Conservation (phyloP, 1,284 basidiomycete species). For the Cutaneotrichosporon sp. region DNA sequence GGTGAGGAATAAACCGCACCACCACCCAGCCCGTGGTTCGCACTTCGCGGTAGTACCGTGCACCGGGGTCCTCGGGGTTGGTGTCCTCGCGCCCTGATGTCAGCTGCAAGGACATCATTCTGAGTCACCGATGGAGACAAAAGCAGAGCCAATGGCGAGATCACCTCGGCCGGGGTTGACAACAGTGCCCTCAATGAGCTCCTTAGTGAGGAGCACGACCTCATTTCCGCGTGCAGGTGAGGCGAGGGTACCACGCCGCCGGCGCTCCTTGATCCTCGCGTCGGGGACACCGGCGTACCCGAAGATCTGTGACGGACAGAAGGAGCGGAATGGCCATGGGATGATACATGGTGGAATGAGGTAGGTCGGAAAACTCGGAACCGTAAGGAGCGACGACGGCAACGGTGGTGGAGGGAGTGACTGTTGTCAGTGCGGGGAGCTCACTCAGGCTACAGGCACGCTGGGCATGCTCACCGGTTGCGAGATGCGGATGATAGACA, state of each 20-base stretch:
- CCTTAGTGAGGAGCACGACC: slow-evolving; percentile 40
- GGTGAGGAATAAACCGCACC: slow-evolving; percentile 42
- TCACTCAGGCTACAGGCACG: too few species aligned
- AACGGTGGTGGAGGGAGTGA: slow-evolving; percentile 41
- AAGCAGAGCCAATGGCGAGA: slow-evolving; percentile 31
- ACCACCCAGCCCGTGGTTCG: slow-evolving; percentile 48
- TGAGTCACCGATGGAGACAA: slow-evolving; percentile 42
- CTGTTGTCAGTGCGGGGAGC: slow-evolving; percentile 21
- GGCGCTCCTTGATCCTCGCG: slow-evolving; percentile 25
- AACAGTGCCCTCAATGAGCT: slow-evolving; percentile 40
- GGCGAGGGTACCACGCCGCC: slow-evolving; percentile 24
- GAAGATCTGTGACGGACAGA: slow-evolving; percentile 40
- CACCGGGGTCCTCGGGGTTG: slow-evolving; percentile 16
- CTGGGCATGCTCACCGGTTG: slow-evolving; percentile 42
- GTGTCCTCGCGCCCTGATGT: slow-evolving; percentile 38
- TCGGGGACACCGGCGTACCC: slow-evolving; percentile 27
- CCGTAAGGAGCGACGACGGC: slow-evolving; percentile 18
- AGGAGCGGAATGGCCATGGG: slow-evolving; percentile 41
- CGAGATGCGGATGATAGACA: slow-evolving; percentile 29
- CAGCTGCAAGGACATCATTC: background rate
- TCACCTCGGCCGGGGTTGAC: slow-evolving; percentile 32
- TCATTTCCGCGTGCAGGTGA: slow-evolving; percentile 33
- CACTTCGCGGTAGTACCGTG: slow-evolving; percentile 32
- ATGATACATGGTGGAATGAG: slow-evolving; percentile 40
- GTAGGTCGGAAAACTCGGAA: slow-evolving; percentile 26